Conservation (phyloP, 805 yeast genomes). For the Yarrowia keelungensis region DNA sequence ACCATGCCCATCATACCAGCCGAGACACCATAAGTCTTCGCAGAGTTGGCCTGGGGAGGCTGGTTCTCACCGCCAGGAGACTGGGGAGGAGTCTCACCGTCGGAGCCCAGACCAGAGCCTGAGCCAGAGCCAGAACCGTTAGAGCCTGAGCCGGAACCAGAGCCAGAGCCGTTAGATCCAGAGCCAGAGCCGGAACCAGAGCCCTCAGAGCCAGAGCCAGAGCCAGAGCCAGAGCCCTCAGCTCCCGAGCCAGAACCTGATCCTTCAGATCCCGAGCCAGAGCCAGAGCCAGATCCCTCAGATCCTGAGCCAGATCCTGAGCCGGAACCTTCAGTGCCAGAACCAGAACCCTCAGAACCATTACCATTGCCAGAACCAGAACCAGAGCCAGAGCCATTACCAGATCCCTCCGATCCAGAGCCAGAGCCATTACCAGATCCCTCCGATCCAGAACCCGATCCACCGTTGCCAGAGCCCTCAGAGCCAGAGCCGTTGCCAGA, state of each 20-base stretch:
- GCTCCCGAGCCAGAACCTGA: slow-evolving; percentile 30
- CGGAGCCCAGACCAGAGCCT: slow-evolving; percentile 31
- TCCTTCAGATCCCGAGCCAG: neutral
- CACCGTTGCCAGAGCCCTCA: too few species aligned
- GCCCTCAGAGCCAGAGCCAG: slow-evolving; percentile 25
- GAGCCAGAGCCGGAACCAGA: slow-evolving; percentile 38
- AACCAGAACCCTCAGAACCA: too few species aligned
- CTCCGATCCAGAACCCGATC: too few species aligned
- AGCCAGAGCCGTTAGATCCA: slow-evolving; percentile 22
- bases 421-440: too few species aligned
- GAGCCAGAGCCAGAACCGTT: slow-evolving; percentile 29
- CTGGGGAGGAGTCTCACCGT: slow-evolving; percentile 23
- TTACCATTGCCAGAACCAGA: too few species aligned
- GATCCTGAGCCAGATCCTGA: slow-evolving; percentile 24
- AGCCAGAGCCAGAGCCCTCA: slow-evolving; percentile 33
- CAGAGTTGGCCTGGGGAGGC: slow-evolving; percentile 39
- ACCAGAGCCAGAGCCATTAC: slow-evolving; percentile 37
- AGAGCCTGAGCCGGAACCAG: slow-evolving; percentile 36
- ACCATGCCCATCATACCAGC: slow-evolving; percentile 29
- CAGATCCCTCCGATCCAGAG: too few species aligned
- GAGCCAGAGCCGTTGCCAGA: too few species aligned
- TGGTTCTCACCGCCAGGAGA: slow-evolving; percentile 4
- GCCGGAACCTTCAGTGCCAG: slow-evolving; percentile 28
- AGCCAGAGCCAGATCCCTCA: slow-evolving; percentile 36
- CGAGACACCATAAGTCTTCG: slow-evolving; percentile 23